These are phyloP conservation scores for Podaxis pistillaris DNA, from an alignment of 768 basidiomycete genomes.

Conservation along the genomic window DNA sequence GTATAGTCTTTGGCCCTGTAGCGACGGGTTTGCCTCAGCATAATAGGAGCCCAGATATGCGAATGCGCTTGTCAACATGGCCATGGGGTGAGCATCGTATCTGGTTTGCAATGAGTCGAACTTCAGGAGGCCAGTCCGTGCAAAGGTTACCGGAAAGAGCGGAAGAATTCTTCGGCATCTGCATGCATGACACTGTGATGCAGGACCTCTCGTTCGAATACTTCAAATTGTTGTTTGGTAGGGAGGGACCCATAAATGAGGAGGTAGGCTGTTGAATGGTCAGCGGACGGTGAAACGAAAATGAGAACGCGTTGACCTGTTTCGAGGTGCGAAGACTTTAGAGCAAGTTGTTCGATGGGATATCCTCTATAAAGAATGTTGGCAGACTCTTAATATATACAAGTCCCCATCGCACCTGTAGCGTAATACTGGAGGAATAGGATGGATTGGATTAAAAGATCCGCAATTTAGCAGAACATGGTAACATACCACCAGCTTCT, in stretches of 20 bases:
- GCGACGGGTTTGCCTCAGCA: slow-evolving; percentile 82
- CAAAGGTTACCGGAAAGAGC: slow-evolving; percentile 54
- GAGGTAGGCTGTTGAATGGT: slow-evolving; percentile 56
- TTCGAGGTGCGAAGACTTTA: slow-evolving; percentile 78
- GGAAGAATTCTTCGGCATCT: slow-evolving; percentile 68
- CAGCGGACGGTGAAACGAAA: background rate
- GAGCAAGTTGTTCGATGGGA: slow-evolving; percentile 88
- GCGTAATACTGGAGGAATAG: slow-evolving; percentile 49
- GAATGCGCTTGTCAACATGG: slow-evolving; percentile 83
- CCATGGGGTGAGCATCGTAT: slow-evolving; percentile 92
- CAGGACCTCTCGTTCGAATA: slow-evolving; percentile 75
- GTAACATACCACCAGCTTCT: slow-evolving; percentile 64
- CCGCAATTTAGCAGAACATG: background rate
- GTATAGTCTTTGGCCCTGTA: slow-evolving; percentile 83
- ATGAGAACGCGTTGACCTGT: slow-evolving; percentile 32
- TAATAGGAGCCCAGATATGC: slow-evolving; percentile 89
- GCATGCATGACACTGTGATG: slow-evolving; percentile 70
- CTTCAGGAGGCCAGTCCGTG: background rate
- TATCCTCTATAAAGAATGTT: slow-evolving; percentile 60
- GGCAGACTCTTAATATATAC: background rate
- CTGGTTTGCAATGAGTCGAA: slow-evolving; percentile 33
- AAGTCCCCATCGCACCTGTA: slow-evolving; percentile 51
- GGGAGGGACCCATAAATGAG: slow-evolving; percentile 88
- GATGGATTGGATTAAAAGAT: background rate
- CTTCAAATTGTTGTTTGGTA: slow-evolving; percentile 49